Evolutionary conservation across 2,329 filamentous ascomycete genomes (phyloP).

Genomic region (Rutstroemia sp.): DNA sequence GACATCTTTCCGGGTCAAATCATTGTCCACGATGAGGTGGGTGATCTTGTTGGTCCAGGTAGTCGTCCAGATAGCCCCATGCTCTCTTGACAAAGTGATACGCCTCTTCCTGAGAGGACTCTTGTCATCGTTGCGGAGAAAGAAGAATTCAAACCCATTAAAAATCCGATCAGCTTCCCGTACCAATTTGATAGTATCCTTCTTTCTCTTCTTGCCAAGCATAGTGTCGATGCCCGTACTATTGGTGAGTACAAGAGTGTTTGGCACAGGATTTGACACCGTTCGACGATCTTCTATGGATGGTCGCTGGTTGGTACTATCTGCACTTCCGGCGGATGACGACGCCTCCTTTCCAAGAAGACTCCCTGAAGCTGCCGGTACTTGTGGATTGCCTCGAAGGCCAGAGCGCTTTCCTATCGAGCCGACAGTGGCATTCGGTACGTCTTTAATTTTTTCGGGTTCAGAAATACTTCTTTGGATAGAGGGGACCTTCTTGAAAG

Average conservation of each 20-base stretch:
- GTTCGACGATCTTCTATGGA: constrained; percentile 13
- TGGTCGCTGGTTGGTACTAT: constrained; percentile 3
- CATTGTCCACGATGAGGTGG: constrained; percentile 72
- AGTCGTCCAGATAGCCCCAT: constrained; percentile 66
- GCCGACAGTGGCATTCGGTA: background rate
- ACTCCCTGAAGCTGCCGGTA: constrained; percentile 3
- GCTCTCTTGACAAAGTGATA: constrained; percentile 67
- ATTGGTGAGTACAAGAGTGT: constrained; percentile 19
- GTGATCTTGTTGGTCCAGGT: constrained; percentile 52
- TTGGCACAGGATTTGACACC: constrained; percentile 21
- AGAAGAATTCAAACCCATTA: constrained; percentile 57
- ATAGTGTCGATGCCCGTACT: constrained; percentile 24
- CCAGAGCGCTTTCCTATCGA: constrained; percentile 12
- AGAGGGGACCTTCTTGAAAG: constrained; percentile 14
- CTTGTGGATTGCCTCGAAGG: constrained; percentile 17
- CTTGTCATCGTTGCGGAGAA: constrained; percentile 74
- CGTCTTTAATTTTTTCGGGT: constrained; percentile 12
- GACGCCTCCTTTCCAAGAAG: constrained; percentile 10
- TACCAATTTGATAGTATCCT: constrained; percentile 33
- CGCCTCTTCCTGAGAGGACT: constrained; percentile 58
- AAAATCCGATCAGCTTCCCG: constrained; percentile 52
- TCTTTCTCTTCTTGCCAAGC: constrained; percentile 18
- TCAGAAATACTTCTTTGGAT: constrained; percentile 20
- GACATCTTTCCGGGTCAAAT: constrained; percentile 56
- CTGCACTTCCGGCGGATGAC: background rate